A percentile compares a stretch with the other conserved stretches of the same genome.
Evolutionary conservation across 257 asterid genomes (phyloP).

Genomic region (Nicotiana otophora): DNA sequence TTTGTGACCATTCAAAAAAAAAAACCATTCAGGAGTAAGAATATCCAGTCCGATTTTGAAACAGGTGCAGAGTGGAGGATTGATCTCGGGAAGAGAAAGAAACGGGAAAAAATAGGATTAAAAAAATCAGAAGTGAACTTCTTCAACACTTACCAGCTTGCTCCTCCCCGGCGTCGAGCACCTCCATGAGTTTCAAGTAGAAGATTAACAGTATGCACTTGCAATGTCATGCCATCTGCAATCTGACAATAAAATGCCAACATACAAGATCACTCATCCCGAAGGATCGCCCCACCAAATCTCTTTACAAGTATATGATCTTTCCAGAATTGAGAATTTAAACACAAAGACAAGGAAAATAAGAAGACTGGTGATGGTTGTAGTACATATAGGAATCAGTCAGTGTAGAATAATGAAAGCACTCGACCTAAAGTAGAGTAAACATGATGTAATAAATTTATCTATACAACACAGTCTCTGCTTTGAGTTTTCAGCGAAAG

Average conservation of each 20-base stretch:
- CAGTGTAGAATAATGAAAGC: not conserved
- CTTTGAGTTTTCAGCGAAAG: not conserved
- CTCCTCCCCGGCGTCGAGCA: conserved; percentile 76
- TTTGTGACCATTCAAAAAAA: no score
- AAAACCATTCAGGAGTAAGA: not conserved
- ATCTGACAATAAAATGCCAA: conserved; percentile 51
- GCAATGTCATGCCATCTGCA: conserved; percentile 96
- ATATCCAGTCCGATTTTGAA: not conserved
- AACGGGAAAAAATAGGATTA: conserved; percentile 4
- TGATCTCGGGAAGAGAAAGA: not conserved
- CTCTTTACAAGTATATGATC: conserved; percentile 3
- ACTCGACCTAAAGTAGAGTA: not conserved
- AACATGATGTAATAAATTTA: not conserved
- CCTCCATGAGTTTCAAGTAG: conserved; percentile 97
- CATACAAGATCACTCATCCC: conserved; percentile 10
- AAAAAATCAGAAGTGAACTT: conserved; percentile 15
- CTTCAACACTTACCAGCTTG: conserved; percentile 70
- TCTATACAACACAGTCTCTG: not conserved
- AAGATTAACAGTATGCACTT: conserved; percentile 80
- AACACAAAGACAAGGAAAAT: not conserved
- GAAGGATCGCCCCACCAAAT: not conserved
- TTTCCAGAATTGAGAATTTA: not conserved
- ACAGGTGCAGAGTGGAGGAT: not conserved
- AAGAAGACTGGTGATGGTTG: not conserved
- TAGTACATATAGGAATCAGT: not conserved